Percentiles rank a stretch among this genome's conserved stretches.
phyloP scores from a whole-genome alignment of 2,329 filamentous ascomycete genomes.

The Sporothrix schenckii region DNA sequence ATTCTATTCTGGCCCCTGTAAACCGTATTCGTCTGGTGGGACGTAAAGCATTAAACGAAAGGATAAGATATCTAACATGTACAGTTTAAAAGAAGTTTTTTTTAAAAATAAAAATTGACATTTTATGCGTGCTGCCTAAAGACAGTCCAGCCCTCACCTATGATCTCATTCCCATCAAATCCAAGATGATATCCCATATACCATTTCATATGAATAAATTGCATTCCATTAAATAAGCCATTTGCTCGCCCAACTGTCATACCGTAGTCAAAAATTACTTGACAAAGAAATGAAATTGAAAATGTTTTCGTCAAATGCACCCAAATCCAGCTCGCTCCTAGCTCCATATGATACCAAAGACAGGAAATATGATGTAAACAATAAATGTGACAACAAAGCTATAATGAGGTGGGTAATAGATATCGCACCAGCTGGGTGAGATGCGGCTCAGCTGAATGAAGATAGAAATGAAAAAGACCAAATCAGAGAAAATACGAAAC shows the following conservation, averaged over 20 bases:
- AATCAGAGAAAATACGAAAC: not conserved
- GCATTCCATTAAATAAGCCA: not conserved
- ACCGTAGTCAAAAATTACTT: not conserved
- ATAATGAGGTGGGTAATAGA: slow-evolving; percentile 12
- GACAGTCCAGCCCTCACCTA: not conserved
- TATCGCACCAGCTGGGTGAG: not conserved
- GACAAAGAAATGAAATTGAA: not conserved
- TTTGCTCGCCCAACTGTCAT: not conserved
- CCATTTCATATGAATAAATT: not conserved
- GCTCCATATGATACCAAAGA: not conserved
- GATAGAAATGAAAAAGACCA: slow-evolving; percentile 2
- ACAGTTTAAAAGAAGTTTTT: too few relatives aligned
- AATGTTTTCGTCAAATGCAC: slow-evolving; percentile 14
- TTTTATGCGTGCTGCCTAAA: not conserved
- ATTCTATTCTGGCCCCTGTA: too few relatives aligned
- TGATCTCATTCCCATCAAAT: not conserved
- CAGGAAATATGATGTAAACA: not conserved
- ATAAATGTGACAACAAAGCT: not conserved
- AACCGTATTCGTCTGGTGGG: too few relatives aligned
- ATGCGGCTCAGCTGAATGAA: not conserved
- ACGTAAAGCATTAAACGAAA: too few relatives aligned
- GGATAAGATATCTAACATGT: too few relatives aligned
- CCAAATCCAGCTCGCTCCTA: not conserved
- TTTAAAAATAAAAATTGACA: too few relatives aligned
- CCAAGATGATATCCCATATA: not conserved